A percentile compares a stretch with the other conserved stretches of the same genome.
phyloP scores from a whole-genome alignment of 2,329 filamentous ascomycete species.

The Cytospora piceicola region DNA sequence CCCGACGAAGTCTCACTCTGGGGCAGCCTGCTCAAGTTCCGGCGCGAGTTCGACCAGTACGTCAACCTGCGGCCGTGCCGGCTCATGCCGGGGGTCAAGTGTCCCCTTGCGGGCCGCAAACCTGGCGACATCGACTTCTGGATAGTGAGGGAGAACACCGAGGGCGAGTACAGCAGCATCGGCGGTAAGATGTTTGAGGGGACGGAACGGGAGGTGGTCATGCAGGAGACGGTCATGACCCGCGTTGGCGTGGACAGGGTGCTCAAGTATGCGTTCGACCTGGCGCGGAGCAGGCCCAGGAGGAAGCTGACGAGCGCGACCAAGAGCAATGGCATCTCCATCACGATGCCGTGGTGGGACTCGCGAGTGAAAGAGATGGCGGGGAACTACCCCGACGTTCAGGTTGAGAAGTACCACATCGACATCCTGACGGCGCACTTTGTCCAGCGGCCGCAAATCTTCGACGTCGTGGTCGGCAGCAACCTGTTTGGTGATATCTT shows the following conservation, averaged over 20 bases:
- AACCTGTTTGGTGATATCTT: slow-evolving; percentile 66
- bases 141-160: slow-evolving; percentile 66
- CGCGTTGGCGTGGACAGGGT: slow-evolving; percentile 61
- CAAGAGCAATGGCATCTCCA: slow-evolving; percentile 66
- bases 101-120: slow-evolving; percentile 56
- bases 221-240: slow-evolving; percentile 65
- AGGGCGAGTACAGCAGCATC: slow-evolving; percentile 67
- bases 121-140: slow-evolving; percentile 67
- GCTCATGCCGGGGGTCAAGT: slow-evolving; percentile 62
- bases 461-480: slow-evolving; percentile 66
- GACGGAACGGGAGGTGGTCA: slow-evolving; percentile 60
- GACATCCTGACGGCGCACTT: slow-evolving; percentile 67
- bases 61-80: slow-evolving; percentile 69
- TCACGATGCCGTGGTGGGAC: slow-evolving; percentile 70
- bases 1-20: slow-evolving; percentile 71
- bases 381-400: slow-evolving; percentile 58
- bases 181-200: slow-evolving; percentile 63
- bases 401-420: slow-evolving; percentile 65
- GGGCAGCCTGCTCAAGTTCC: slow-evolving; percentile 68
- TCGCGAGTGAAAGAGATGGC: slow-evolving; percentile 58
- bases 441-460: slow-evolving; percentile 57
- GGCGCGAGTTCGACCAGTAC: slow-evolving; percentile 70
- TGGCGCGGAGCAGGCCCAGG: slow-evolving; percentile 56
- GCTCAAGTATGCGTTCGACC: slow-evolving; percentile 65
- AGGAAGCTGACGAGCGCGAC: slow-evolving; percentile 67